phyloP scores from a whole-genome alignment of 2,329 filamentous ascomycete genomes.

The Paracoccidioides brasiliensis region DNA sequence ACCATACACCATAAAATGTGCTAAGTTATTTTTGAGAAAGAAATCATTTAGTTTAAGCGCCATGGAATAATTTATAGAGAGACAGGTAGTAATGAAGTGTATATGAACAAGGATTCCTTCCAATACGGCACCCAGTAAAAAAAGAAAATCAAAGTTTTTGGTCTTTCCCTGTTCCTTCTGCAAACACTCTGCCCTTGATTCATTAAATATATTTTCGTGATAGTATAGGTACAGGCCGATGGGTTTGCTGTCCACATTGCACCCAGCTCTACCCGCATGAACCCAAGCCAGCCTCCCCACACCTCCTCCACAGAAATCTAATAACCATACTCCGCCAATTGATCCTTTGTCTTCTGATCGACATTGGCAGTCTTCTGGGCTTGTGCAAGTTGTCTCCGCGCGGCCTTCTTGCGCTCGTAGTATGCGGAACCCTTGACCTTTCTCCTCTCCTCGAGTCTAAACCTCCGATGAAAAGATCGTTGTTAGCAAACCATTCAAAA shows the following conservation, averaged over 20 bases:
- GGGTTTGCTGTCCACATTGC: slow-evolving; percentile 26
- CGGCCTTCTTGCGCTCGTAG: slow-evolving; percentile 99
- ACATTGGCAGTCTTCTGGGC: slow-evolving; percentile 85
- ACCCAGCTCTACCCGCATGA: slow-evolving; percentile 27
- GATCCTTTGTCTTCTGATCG: slow-evolving; percentile 73
- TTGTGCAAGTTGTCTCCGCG: slow-evolving; percentile 76
- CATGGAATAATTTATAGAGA: slow-evolving; percentile 28
- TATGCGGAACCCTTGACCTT: slow-evolving; percentile 99
- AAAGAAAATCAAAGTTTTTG: slow-evolving; percentile 15
- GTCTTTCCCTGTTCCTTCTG: slow-evolving; percentile 6
- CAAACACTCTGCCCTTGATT: slow-evolving; percentile 11
- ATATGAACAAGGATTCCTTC: slow-evolving; percentile 30
- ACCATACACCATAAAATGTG: neutral
- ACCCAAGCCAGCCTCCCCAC: slow-evolving; percentile 23
- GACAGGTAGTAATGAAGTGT: slow-evolving; percentile 21
- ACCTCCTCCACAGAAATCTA: slow-evolving; percentile 40
- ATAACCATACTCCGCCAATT: slow-evolving; percentile 85
- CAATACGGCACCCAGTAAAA: slow-evolving; percentile 25
- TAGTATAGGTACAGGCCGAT: slow-evolving; percentile 21
- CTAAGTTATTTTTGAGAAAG: slow-evolving; percentile 11
- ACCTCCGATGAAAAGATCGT: slow-evolving; percentile 10
- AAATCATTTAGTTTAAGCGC: slow-evolving; percentile 32
- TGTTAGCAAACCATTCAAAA: neutral
- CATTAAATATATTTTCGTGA: slow-evolving; percentile 11
- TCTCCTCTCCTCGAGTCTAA: slow-evolving; percentile 94